Conservation (phyloP, 2,329 filamentous ascomycete genomes). For the Nectriaceae sp. region DNA sequence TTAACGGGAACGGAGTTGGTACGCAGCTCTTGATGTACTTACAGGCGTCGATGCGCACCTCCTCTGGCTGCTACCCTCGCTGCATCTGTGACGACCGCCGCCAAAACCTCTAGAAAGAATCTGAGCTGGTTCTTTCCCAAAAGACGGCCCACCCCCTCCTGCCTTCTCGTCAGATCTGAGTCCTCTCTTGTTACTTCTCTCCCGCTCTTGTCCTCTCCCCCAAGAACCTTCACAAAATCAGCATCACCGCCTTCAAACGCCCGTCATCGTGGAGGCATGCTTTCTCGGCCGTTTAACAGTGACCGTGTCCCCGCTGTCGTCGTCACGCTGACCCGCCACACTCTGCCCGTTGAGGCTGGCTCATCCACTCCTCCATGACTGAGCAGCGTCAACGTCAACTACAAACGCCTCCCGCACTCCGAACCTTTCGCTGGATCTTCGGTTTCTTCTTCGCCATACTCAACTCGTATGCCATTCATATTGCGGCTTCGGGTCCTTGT, state of each 20-base stretch:
- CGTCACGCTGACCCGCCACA: slow-evolving; percentile 4
- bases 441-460: slow-evolving; percentile 5
- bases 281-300: neutral
- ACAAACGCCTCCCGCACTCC: slow-evolving; percentile 13
- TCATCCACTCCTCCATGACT: neutral
- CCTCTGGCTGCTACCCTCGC: neutral
- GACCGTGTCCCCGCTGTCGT: slow-evolving; percentile 8
- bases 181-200: neutral
- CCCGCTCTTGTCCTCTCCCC: too few relatives aligned
- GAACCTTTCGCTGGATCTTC: slow-evolving; percentile 6
- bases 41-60: neutral
- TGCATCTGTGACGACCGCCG: neutral
- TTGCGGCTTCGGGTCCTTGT: slow-evolving; percentile 5
- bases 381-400: slow-evolving; percentile 20
- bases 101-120: neutral
- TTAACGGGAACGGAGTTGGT: neutral
- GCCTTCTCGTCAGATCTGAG: neutral
- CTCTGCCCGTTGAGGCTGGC: neutral
- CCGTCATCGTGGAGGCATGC: too few relatives aligned
- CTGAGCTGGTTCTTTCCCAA: neutral
- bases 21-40: neutral
- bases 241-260: too few relatives aligned
- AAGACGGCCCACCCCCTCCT: neutral
- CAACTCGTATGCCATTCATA: slow-evolving; percentile 1
- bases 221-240: too few relatives aligned